These are phyloP conservation scores for Saturnispora silvae DNA, from an alignment of 805 yeast genomes.

Conservation along the genomic window DNA sequence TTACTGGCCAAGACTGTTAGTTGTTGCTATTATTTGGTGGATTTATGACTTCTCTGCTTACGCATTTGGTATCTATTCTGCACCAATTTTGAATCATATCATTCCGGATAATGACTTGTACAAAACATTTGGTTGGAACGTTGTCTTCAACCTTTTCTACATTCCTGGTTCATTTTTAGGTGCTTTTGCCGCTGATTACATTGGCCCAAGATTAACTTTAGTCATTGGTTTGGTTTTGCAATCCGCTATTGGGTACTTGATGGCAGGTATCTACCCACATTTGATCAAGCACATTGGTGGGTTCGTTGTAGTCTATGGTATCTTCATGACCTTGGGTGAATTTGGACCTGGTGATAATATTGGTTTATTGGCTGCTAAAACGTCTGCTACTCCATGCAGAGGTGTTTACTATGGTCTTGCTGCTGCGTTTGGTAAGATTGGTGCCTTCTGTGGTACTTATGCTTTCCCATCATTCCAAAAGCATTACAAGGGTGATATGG, in stretches of 20 bases:
- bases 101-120: conserved; percentile 54
- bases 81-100: conserved; percentile 51
- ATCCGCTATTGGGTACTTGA: conserved; percentile 68
- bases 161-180: conserved; percentile 86
- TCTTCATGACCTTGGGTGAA: conserved; percentile 80
- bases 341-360: conserved; percentile 92
- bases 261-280: conserved; percentile 59
- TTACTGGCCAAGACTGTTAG: conserved; percentile 69
- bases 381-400: conserved; percentile 77
- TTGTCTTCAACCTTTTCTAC: conserved; percentile 78
- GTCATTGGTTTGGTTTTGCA: conserved; percentile 60
- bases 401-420: conserved; percentile 88
- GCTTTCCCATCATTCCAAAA: conserved; percentile 73
- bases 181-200: conserved; percentile 71
- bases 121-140: conserved; percentile 85
- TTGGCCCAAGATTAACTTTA: conserved; percentile 84
- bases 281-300: conserved; percentile 59
- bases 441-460: conserved; percentile 86
- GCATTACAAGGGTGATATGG: conserved; percentile 48
- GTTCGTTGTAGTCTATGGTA: conserved; percentile 80
- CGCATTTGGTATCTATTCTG: conserved; percentile 78
- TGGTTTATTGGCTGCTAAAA: conserved; percentile 79
- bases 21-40: conserved; percentile 80
- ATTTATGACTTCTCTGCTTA: conserved; percentile 81
- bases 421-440: conserved; percentile 85